Percentiles rank a stretch among this genome's conserved stretches.
phyloP scores from a whole-genome alignment of 768 basidiomycete species.

The Mycena amicta region DNA sequence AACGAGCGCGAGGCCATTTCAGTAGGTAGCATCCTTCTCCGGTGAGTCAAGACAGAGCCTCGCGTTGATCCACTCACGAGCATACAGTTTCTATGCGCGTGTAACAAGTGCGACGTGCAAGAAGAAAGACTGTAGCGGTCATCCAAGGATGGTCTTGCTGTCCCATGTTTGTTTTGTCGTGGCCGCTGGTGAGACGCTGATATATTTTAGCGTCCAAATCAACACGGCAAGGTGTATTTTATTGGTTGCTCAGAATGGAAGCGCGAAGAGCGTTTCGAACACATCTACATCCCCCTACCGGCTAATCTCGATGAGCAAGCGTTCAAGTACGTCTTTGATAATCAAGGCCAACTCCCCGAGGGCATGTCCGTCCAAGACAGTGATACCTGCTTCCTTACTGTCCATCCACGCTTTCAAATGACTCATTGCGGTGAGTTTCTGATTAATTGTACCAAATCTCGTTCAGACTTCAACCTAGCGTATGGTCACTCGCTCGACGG shows the following conservation, averaged over 20 bases:
- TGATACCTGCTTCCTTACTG: slow-evolving; percentile 1
- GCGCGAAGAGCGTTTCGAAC: not conserved
- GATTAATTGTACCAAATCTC: not conserved
- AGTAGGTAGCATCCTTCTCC: not conserved
- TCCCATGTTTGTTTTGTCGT: not conserved
- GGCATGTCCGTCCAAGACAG: not conserved
- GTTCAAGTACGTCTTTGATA: slow-evolving; percentile 1
- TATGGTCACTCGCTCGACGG: not conserved
- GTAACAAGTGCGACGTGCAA: slow-evolving; percentile 2
- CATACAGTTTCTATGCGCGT: slow-evolving; percentile 1
- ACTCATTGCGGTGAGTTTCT: slow-evolving; percentile 4
- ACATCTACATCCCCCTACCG: not conserved
- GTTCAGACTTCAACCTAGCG: not conserved
- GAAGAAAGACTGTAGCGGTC: slow-evolving; percentile 4
- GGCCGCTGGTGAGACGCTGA: not conserved
- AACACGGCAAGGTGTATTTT: slow-evolving; percentile 6
- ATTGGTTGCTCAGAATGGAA: slow-evolving; percentile 8
- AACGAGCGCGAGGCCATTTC: slow-evolving; percentile 6
- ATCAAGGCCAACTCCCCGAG: slow-evolving; percentile 1
- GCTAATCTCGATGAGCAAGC: not conserved
- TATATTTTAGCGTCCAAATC: not conserved
- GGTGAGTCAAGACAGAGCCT: not conserved
- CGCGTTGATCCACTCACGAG: not conserved
- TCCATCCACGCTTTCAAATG: slow-evolving; percentile 3
- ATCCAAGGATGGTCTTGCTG: not conserved